Evolutionary conservation across 768 basidiomycete species (phyloP).

Genomic region (Lenzites betulinus): DNA sequence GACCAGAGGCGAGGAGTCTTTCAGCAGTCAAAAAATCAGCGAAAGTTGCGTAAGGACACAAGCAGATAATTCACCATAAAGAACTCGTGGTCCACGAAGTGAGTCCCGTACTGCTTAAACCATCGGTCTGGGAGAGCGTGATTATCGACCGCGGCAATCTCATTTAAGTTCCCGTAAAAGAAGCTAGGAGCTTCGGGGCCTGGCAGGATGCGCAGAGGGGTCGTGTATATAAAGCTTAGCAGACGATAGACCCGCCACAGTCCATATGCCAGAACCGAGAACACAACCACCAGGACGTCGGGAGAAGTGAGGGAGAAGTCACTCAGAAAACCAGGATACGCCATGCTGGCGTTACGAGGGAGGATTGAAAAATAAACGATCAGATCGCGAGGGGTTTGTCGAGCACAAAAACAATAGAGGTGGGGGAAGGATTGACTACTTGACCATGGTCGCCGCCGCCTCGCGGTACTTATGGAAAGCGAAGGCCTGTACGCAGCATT

Average conservation of each 20-base stretch:
- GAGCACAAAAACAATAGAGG: not conserved
- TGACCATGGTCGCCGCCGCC: too few relatives aligned
- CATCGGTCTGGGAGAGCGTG: conserved; percentile 41
- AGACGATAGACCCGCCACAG: not conserved
- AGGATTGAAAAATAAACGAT: not conserved
- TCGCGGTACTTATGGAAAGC: too few relatives aligned
- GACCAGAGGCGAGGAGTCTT: conserved; percentile 16
- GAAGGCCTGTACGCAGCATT: too few relatives aligned
- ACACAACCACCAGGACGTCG: not conserved
- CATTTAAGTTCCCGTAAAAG: conserved; percentile 52
- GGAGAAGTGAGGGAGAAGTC: not conserved
- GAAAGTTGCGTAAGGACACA: not conserved
- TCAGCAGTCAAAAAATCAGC: not conserved
- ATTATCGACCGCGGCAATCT: conserved; percentile 46
- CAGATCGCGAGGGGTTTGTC: not conserved
- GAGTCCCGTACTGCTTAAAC: conserved; percentile 49
- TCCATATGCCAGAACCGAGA: not conserved
- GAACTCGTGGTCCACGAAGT: conserved; percentile 44
- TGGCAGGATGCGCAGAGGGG: conserved; percentile 48
- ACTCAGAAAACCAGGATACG: not conserved
- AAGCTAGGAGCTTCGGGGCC: conserved; percentile 49
- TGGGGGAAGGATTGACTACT: not conserved
- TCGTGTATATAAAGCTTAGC: conserved; percentile 20
- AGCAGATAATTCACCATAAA: conserved; percentile 40
- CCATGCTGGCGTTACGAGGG: not conserved